A percentile compares a stretch with the other conserved stretches of the same genome.
Evolutionary conservation across 768 basidiomycete genomes (phyloP).

Genomic region (Rhizopogon vinicolor): DNA sequence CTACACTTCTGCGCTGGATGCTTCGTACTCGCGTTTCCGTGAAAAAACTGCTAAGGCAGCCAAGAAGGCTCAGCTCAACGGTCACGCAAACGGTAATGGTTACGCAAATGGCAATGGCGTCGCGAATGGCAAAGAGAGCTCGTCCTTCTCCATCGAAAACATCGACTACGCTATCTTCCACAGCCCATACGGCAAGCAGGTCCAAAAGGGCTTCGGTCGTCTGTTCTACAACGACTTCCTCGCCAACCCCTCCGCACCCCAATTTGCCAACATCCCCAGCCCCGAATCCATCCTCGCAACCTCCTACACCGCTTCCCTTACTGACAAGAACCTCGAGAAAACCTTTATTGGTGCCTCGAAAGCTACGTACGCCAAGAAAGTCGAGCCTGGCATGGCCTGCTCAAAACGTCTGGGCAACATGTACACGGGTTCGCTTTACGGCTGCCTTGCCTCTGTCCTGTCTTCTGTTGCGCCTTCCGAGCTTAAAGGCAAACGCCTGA

Average conservation of each 20-base stretch:
- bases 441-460: conserved; percentile 86
- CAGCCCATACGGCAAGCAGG: conserved; percentile 97
- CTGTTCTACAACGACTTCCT: conserved; percentile 93
- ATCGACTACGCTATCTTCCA: conserved; percentile 96
- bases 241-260: conserved; percentile 61
- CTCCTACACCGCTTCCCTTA: conserved; percentile 68
- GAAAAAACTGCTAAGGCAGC: conserved; percentile 66
- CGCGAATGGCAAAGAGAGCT: conserved; percentile 27
- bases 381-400: conserved; percentile 80
- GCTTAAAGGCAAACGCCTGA: conserved; percentile 79
- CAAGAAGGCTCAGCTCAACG: conserved; percentile 42
- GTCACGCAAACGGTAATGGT: conserved; percentile 26
- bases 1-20: conserved; percentile 91
- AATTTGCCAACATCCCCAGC: conserved; percentile 65
- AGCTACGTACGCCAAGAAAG: conserved; percentile 65
- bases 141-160: conserved; percentile 68
- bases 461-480: conserved; percentile 65
- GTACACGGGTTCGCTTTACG: conserved; percentile 96
- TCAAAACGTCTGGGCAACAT: conserved; percentile 94
- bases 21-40: conserved; percentile 80
- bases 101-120: conserved; percentile 33
- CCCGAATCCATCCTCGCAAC: conserved; percentile 66
- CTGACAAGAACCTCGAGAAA: conserved; percentile 96
- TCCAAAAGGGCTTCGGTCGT: conserved; percentile 94
- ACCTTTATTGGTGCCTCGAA: conserved; percentile 83